Evolutionary conservation across 176 grass and related monocot species (phyloP), one percentile per base, ranked within the genome.

Genomic region (Triticum urartu): DNA sequence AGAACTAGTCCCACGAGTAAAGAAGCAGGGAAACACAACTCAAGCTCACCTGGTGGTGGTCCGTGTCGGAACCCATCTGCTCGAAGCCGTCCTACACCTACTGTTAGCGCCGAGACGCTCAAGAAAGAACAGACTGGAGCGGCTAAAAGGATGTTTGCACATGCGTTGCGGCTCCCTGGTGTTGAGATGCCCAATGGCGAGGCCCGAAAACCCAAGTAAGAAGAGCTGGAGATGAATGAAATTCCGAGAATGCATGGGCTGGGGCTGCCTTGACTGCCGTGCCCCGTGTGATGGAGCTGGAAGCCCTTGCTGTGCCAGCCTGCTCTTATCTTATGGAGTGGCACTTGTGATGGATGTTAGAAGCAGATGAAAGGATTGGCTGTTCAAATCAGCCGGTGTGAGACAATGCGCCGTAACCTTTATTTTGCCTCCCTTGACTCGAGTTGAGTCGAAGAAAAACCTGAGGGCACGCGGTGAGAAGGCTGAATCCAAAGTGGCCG

Each of bases 61-160:
- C 66, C 74, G 9, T 38, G 11, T 25, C 39, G 26, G 56, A 66
- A 77, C 43, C 52, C 61, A 38, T 38, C 48, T 40, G 45, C 34
- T 35, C 71, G 59, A 83, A 89, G 78, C 64, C 75, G 32, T 21
- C 85, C 18, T 36, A 25, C 79, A 43, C 7, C 42, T 68, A 62
- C 39, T 21, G 59, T 70, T 13, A 91, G 78, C 11, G 67, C 80
- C 17, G 94, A 94, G 58, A 88, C 69, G 73, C 79, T 99, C 83
- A 86, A 99, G 90, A 98, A 90, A 79, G 92, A 96, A 72, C 89
- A 94, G 81, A 71, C 85, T 52, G 97, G 90, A 54, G 97, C 90
- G 58, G 97, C 97, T 64, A 95, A 89, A 86, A 94, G 92, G 77
- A 99, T 99, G 77, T 99, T 99, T 81, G 97, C 94, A 1, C 84